Conservation (phyloP, 1,139 yeast genomes). For the Magnusiomyces starmeri region DNA sequence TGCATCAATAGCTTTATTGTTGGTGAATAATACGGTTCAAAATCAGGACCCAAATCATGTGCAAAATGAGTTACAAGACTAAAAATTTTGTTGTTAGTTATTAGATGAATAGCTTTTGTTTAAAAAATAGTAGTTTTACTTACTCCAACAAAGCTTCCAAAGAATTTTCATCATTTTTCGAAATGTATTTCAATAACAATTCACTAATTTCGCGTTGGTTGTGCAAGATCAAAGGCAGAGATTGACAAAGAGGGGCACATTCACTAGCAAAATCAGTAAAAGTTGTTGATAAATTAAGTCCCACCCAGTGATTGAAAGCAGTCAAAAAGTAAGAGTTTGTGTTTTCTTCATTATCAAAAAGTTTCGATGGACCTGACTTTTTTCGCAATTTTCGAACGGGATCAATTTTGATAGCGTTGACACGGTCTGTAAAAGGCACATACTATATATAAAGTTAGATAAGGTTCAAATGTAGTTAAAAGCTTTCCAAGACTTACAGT, state of each 20-base stretch:
- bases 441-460: slow-evolving; percentile 32
- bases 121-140: slow-evolving; percentile 16
- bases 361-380: slow-evolving; percentile 24
- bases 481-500: slow-evolving; percentile 6
- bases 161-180: slow-evolving; percentile 57
- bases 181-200: slow-evolving; percentile 44
- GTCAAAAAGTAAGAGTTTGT: slow-evolving; percentile 71
- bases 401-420: slow-evolving; percentile 79
- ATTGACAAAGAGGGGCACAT: slow-evolving; percentile 50
- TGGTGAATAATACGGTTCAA: slow-evolving; percentile 56
- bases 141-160: slow-evolving; percentile 73
- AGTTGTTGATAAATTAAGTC: slow-evolving; percentile 68
- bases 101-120: neutral
- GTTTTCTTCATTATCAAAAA: slow-evolving; percentile 30
- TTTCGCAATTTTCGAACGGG: slow-evolving; percentile 60
- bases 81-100: neutral
- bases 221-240: slow-evolving; percentile 74
- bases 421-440: slow-evolving; percentile 72
- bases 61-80: slow-evolving; percentile 70
- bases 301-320: slow-evolving; percentile 80
- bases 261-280: slow-evolving; percentile 59
- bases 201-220: slow-evolving; percentile 60
- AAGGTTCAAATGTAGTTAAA: neutral
- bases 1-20: slow-evolving; percentile 48
- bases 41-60: slow-evolving; percentile 91